Base-by-base conservation (phyloP, 495 filamentous ascomycete genomes). In the Zalerion maritima region DNA sequence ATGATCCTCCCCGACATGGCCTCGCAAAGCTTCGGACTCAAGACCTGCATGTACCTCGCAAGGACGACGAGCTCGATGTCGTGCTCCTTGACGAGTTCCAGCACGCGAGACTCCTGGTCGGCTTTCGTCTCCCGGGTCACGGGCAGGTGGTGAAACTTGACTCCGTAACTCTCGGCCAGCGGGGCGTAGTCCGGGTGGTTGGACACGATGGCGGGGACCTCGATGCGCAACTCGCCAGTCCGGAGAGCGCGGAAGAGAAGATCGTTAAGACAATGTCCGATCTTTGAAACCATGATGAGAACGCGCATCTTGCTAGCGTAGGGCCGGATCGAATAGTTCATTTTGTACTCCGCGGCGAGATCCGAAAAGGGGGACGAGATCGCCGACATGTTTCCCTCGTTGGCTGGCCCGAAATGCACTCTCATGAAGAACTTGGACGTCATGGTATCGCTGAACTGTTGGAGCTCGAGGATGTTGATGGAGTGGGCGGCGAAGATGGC, bases 1-100 rank as follows among this genome's bases (percentile, higher is more conserved):
- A 83, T 79, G 52, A 81, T 81, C 29, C 64, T 64, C 6, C 76
- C 75, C 27, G 64, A 69, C 75, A 81, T 80, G 28, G 66, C 75
- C 38, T 64, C 54, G 50, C 76, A 83, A 16, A 83, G 54, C n/a
- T 47, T 63, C 9, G 75, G 74, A 26, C 67, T 75, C 4, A 83
- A 60, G n/a, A 83, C 73, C 54, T 83, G 78, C 78, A 83, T 83
- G 55, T 83, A 83, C 28, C 78, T 71, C n/a, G 78, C 78, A 31
- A 83, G 46, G 5, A 83, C 78, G 20, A 83, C 68, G 16, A 83
- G 57, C 40, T 83, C 78, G 45, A 83, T 62, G 26, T 67, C 54
- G 43, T 79, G 50, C 49, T 72, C 47, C 34, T 53, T 46, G 36
- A 77, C 64, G 14, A 83, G 60, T 18, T 78, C 69, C 7, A 83